phyloP scores from a whole-genome alignment of 108 stramenopile genomes.

The Discostella pseudostelligera region DNA sequence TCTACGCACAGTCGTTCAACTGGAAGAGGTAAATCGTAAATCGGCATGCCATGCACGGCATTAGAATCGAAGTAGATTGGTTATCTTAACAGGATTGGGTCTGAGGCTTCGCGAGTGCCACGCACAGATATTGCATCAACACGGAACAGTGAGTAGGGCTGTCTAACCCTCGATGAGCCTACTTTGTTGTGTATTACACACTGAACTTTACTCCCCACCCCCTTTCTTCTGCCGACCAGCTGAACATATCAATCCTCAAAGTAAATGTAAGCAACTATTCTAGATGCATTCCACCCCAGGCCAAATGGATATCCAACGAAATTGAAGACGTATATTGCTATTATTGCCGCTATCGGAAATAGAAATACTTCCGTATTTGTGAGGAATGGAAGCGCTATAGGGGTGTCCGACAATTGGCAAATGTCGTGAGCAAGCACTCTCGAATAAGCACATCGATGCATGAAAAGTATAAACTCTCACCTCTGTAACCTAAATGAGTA shows the following conservation, averaged over 20 bases:
- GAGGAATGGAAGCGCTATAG: conserved; percentile 83
- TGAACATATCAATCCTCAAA: conserved; percentile 57
- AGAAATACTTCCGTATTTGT: conserved; percentile 94
- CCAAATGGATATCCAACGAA: conserved; percentile 87
- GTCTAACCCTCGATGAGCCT: too few relatives aligned
- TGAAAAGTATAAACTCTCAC: conserved; percentile 30
- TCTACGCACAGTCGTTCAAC: too few relatives aligned
- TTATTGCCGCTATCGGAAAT: conserved; percentile 89
- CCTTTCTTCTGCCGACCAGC: background rate
- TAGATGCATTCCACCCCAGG: conserved; percentile 80
- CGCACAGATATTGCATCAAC: too few relatives aligned
- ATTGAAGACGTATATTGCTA: conserved; percentile 71
- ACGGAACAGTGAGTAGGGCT: too few relatives aligned
- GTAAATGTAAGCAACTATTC: conserved; percentile 77
- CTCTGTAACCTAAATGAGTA: conserved; percentile 94
- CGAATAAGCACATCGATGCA: conserved; percentile 12
- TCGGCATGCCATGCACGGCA: too few relatives aligned
- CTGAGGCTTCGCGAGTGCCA: too few relatives aligned
- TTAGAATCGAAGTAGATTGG: too few relatives aligned
- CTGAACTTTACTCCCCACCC: background rate
- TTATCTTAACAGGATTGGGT: too few relatives aligned
- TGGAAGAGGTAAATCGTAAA: too few relatives aligned
- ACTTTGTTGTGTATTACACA: background rate
- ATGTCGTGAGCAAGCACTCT: background rate
- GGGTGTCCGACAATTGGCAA: background rate